Evolutionary conservation across 441 rosid genomes (phyloP).

Genomic region (Adansonia rubrostipa): DNA sequence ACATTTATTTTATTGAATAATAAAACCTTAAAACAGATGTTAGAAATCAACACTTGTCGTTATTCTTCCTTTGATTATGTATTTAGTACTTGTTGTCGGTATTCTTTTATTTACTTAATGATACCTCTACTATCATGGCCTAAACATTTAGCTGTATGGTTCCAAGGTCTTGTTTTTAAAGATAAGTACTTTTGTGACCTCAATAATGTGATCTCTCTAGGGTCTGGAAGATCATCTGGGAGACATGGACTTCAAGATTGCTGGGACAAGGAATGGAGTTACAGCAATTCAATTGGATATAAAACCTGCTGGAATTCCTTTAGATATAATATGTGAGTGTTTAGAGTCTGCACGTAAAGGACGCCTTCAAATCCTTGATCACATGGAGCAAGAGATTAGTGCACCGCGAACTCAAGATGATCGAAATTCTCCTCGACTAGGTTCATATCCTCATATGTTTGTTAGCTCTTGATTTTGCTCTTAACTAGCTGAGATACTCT

Average conservation of each 20-base stretch:
- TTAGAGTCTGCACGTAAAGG: conserved; percentile 86
- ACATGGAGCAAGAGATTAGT: conserved; percentile 80
- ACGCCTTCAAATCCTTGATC: conserved; percentile 89
- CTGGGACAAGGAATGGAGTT: conserved; percentile 88
- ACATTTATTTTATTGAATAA: conserved; percentile 1
- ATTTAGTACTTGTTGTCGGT: conserved; percentile 5
- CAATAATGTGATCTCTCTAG: conserved; percentile 40
- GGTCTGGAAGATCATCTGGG: conserved; percentile 99
- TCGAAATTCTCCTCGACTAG: conserved; percentile 68
- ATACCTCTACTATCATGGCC: background rate
- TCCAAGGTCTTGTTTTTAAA: conserved; percentile 11
- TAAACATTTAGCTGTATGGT: background rate
- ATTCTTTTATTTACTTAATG: background rate
- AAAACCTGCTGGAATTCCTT: conserved; percentile 97
- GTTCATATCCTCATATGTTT: conserved; percentile 44
- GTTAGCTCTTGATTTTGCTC: conserved; percentile 22
- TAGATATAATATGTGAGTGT: conserved; percentile 88
- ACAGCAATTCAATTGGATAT: conserved; percentile 96
- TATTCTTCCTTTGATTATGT: conserved; percentile 10
- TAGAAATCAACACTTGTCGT: conserved; percentile 4
- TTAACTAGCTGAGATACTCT: background rate
- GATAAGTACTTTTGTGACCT: conserved; percentile 13
- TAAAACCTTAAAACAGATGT: background rate
- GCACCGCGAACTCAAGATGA: conserved; percentile 70
- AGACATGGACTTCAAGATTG: conserved; percentile 98